Evolutionary conservation across 805 yeast species (phyloP).

Genomic region (Candida parachauliodes): DNA sequence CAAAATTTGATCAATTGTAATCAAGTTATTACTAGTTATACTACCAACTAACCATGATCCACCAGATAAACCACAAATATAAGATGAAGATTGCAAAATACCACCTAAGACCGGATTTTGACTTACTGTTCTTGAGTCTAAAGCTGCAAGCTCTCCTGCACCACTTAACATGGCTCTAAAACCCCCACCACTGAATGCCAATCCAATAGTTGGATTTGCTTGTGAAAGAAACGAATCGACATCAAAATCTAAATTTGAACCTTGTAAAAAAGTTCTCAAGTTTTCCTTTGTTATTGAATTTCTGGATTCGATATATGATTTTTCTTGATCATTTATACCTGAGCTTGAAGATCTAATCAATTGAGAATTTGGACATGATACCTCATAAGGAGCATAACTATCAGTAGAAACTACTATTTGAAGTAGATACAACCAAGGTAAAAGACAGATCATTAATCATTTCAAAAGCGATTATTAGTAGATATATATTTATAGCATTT

Average conservation of each 20-base stretch:
- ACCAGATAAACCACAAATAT: slow-evolving; percentile 76
- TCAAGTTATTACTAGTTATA: slow-evolving; percentile 56
- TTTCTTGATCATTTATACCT: slow-evolving; percentile 20
- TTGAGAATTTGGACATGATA: slow-evolving; percentile 22
- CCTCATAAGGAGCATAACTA: slow-evolving; percentile 29
- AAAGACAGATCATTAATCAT: not conserved
- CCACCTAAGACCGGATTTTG: slow-evolving; percentile 65
- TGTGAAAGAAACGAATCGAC: slow-evolving; percentile 18
- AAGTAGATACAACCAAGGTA: not conserved
- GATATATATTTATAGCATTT: too few species aligned
- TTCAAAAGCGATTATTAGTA: too few species aligned
- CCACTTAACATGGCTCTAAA: slow-evolving; percentile 58
- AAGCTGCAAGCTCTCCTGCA: slow-evolving; percentile 77
- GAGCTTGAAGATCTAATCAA: slow-evolving; percentile 24
- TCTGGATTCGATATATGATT: slow-evolving; percentile 21
- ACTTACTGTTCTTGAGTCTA: slow-evolving; percentile 68
- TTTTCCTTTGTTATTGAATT: slow-evolving; percentile 22
- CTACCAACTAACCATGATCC: slow-evolving; percentile 63
- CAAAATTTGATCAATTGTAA: slow-evolving; percentile 40
- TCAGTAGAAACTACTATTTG: not conserved
- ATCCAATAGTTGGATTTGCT: slow-evolving; percentile 23
- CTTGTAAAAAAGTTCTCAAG: slow-evolving; percentile 19
- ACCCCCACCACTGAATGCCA: slow-evolving; percentile 40
- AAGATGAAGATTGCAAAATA: slow-evolving; percentile 63
- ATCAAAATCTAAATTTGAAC: slow-evolving; percentile 20